Evolutionary conservation across 257 asterid species (phyloP), one percentile per base, ranked within the genome.

Genomic region (Nicotiana sylvestris): DNA sequence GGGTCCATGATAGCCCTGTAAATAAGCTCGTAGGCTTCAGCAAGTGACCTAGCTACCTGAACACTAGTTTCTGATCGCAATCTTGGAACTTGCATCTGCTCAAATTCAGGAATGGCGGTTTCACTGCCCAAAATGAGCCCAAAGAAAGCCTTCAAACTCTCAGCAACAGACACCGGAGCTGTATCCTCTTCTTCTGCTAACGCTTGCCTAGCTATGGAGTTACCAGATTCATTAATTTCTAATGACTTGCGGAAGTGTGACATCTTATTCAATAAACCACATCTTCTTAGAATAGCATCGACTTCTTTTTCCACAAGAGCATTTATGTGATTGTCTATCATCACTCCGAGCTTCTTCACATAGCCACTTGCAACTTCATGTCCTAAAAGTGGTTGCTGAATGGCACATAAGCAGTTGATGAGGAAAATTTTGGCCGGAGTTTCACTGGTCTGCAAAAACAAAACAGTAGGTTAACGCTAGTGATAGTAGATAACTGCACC

Each of bases 91-190:
- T 92, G 97, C 87, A 95, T 92, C 87, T 88, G 94, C 91, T 92
- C 98, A 39, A 96, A 96, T 88, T 96, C 99, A 0, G 99, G 98
- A 76, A 93, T 86, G 15, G 94, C 83, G 74, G 84, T 90, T 76
- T 94, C 99, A 64, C 97, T 96, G 81, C 98, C 98, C 90, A 93
- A 85, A 86, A 94, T 76, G 25, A 96, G 94, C 83, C 98, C 97
- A 33, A 96, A 96, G 91, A 96, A 93, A 57, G 92, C 86, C 89
- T 93, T 96, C 66, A 96, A 89, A 80, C 97, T 89, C 77, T 93
- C 99, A 2, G 98, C 91, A 49, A 96, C 93, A 66, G 92, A 89
- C 15, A 89, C 87, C 1, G 98, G 93, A 62, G 91, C 56, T 87
- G 90, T 94, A 51, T 90, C 97, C 29, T 94, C 98, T 43, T 66